phyloP scores from a whole-genome alignment of 2,329 filamentous ascomycete species.

The Neonectria coccinea region DNA sequence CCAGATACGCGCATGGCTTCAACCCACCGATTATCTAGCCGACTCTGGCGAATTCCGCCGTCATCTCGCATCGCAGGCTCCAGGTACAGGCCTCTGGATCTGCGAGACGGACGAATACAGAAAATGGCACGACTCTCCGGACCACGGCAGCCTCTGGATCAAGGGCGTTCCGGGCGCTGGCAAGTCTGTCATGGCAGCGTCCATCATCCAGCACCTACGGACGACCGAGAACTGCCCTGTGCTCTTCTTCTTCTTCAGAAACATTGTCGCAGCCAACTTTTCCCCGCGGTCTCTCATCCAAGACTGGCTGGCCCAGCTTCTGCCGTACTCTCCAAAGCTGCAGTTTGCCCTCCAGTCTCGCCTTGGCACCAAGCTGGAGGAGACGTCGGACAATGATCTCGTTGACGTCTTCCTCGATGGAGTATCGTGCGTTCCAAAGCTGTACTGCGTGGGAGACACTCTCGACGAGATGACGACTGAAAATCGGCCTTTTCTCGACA shows the following conservation, averaged over 20 bases:
- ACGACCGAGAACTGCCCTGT: constrained; percentile 34
- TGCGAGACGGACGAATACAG: constrained; percentile 40
- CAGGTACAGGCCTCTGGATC: constrained; percentile 44
- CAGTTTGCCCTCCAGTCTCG: constrained; percentile 37
- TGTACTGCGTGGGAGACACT: constrained; percentile 41
- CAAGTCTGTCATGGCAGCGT: constrained; percentile 43
- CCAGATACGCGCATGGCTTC: constrained; percentile 42
- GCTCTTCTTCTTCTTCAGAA: constrained; percentile 42
- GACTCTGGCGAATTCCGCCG: constrained; percentile 44
- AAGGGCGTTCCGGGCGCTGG: constrained; percentile 45
- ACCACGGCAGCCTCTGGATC: constrained; percentile 43
- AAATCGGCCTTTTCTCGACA: constrained; percentile 32
- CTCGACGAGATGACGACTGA: constrained; percentile 42
- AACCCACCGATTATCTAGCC: constrained; percentile 46
- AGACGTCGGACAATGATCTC: constrained; percentile 39
- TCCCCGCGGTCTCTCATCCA: constrained; percentile 38
- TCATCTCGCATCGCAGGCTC: constrained; percentile 41
- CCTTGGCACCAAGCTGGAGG: constrained; percentile 25
- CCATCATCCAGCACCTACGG: constrained; percentile 38
- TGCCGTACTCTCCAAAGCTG: constrained; percentile 35
- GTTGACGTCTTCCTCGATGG: constrained; percentile 38
- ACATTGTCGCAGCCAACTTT: constrained; percentile 41
- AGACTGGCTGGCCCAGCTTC: constrained; percentile 41
- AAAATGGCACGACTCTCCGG: constrained; percentile 39
- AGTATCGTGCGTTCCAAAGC: constrained; percentile 26